Conservation (phyloP, 1,139 yeast species). For the Blastobotrys buckinghamii region DNA sequence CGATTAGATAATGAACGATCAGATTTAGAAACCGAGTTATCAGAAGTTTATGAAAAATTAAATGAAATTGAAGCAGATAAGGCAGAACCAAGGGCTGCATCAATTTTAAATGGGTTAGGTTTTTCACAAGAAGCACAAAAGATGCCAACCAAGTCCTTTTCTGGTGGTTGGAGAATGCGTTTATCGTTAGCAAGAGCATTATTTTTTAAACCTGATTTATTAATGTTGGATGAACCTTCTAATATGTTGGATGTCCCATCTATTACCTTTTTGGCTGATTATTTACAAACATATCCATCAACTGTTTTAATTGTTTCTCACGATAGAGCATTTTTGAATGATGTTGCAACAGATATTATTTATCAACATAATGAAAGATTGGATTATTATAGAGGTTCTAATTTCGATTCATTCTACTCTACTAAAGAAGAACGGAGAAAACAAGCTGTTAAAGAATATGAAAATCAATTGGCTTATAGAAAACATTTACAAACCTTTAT, state of each 20-base stretch:
- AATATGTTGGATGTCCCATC: conserved; percentile 99
- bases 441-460: conserved; percentile 90
- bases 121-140: conserved; percentile 84
- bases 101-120: conserved; percentile 89
- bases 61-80: conserved; percentile 94
- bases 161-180: conserved; percentile 99
- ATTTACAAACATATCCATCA: conserved; percentile 81
- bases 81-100: conserved; percentile 96
- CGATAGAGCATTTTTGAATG: conserved; percentile 94
- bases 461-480: conserved; percentile 93
- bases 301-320: conserved; percentile 95
- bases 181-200: conserved; percentile 95
- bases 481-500: conserved; percentile 89
- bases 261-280: conserved; percentile 84
- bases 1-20: conserved; percentile 84
- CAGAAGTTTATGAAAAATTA: conserved; percentile 74
- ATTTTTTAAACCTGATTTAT: conserved; percentile 92
- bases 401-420: conserved; percentile 86
- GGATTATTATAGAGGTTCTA: conserved; percentile 91
- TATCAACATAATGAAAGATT: conserved; percentile 96
- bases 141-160: conserved; percentile 79
- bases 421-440: conserved; percentile 95
- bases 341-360: conserved; percentile 95
- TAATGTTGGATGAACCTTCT: conserved; percentile 95
- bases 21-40: conserved; percentile 72